Evolutionary conservation across 768 basidiomycete genomes (phyloP).

Genomic region (Suillus lakei): DNA sequence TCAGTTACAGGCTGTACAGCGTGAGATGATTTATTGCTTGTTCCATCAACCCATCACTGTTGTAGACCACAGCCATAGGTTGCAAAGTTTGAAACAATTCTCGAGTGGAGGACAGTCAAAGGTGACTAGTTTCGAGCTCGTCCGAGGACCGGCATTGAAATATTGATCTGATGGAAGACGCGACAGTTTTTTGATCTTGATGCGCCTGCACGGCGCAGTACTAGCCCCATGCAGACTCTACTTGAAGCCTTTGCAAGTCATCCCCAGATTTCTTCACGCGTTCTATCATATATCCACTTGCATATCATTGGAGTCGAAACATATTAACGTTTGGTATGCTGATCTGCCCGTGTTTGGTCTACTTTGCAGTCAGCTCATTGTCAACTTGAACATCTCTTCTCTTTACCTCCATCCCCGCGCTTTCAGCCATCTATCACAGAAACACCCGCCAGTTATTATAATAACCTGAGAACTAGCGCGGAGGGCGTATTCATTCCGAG

Average conservation of each 20-base stretch:
- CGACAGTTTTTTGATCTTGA: neutral
- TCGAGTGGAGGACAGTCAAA: neutral
- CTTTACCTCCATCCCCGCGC: neutral
- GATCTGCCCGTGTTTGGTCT: neutral
- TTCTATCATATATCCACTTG: neutral
- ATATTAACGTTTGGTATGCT: constrained; percentile 4
- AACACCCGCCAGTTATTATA: neutral
- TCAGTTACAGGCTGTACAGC: neutral
- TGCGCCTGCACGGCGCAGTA: neutral
- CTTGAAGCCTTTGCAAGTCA: neutral
- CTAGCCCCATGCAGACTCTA: neutral
- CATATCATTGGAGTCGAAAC: neutral
- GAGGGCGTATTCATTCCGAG: neutral
- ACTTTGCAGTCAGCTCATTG: neutral
- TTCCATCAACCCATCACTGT: neutral
- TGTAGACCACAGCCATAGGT: neutral
- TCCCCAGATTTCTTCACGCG: neutral
- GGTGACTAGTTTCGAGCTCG: neutral
- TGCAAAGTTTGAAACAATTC: neutral
- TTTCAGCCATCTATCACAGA: neutral
- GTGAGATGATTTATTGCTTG: neutral
- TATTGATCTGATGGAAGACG: neutral
- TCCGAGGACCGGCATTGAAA: neutral
- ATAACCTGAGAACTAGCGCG: neutral
- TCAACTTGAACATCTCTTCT: neutral